These are phyloP conservation scores for Paracoccidioides brasiliensis DNA, from an alignment of 2,329 filamentous ascomycete species.

Conservation along the genomic window DNA sequence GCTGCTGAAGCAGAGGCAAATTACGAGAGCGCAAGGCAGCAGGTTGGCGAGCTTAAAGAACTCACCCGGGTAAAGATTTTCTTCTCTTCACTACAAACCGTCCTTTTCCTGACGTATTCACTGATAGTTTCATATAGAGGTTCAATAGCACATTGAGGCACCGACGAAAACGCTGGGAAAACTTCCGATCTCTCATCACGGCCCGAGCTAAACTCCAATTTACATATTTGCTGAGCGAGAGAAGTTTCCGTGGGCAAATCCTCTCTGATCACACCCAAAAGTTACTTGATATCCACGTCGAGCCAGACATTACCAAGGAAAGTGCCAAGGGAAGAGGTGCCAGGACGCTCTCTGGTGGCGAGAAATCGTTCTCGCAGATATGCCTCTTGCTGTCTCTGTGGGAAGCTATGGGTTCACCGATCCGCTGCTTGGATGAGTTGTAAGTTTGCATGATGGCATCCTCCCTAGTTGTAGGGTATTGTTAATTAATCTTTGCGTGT, in stretches of 20 bases:
- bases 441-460: constrained; percentile 20
- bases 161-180: constrained; percentile 62
- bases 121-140: constrained; percentile 22
- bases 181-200: constrained; percentile 75
- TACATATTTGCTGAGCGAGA: constrained; percentile 74
- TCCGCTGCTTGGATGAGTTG: constrained; percentile 93
- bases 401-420: constrained; percentile 95
- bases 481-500: not conserved
- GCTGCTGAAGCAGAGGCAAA: constrained; percentile 25
- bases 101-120: too few relatives aligned
- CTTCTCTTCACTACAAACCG: constrained; percentile 9
- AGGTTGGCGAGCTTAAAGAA: constrained; percentile 26
- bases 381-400: constrained; percentile 85
- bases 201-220: constrained; percentile 77
- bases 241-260: constrained; percentile 74
- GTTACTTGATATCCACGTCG: constrained; percentile 60
- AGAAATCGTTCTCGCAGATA: constrained; percentile 96
- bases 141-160: constrained; percentile 50
- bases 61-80: constrained; percentile 26
- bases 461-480: not conserved
- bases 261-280: constrained; percentile 63
- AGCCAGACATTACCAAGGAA: constrained; percentile 56
- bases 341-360: constrained; percentile 85
- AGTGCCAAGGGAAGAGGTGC: constrained; percentile 64
- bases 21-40: constrained; percentile 24